Evolutionary conservation across 2,329 filamentous ascomycete genomes (phyloP).

Genomic region (Hortaea werneckii): DNA sequence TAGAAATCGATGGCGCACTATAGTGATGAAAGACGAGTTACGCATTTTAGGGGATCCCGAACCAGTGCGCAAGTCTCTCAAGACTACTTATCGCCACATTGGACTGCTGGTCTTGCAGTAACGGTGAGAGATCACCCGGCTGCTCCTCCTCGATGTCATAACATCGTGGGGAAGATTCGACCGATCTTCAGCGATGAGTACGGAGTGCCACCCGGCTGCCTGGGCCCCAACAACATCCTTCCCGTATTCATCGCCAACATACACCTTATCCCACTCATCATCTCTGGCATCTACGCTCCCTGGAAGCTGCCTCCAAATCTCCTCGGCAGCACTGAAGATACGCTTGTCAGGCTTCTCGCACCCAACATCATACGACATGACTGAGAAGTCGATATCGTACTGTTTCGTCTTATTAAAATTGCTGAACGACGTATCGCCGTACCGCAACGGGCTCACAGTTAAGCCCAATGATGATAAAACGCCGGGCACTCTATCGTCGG

Average conservation of each 20-base stretch:
- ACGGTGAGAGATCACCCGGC: not conserved
- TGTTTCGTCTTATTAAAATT: not conserved
- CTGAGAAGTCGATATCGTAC: conserved; percentile 45
- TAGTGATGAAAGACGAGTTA: not conserved
- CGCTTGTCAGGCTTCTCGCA: conserved; percentile 46
- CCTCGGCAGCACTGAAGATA: conserved; percentile 48
- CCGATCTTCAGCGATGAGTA: conserved; percentile 24
- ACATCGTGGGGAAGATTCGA: not conserved
- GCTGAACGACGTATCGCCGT: conserved; percentile 6
- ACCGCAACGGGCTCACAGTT: conserved; percentile 31
- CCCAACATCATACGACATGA: conserved; percentile 55
- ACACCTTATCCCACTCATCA: conserved; percentile 31
- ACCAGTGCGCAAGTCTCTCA: not conserved
- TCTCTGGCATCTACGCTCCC: conserved; percentile 13
- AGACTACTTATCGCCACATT: not conserved
- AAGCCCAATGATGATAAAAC: conserved; percentile 47
- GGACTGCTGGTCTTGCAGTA: not conserved
- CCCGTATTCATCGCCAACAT: conserved; percentile 45
- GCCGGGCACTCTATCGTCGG: conserved; percentile 48
- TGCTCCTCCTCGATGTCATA: not conserved
- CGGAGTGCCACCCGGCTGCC: conserved; percentile 38
- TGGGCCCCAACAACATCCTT: conserved; percentile 43
- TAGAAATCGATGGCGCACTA: not conserved
- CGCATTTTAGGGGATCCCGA: not conserved
- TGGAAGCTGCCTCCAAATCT: conserved; percentile 30